Conservation (phyloP, 129 eudicot genomes). For the Smallanthus sonchifolius region DNA sequence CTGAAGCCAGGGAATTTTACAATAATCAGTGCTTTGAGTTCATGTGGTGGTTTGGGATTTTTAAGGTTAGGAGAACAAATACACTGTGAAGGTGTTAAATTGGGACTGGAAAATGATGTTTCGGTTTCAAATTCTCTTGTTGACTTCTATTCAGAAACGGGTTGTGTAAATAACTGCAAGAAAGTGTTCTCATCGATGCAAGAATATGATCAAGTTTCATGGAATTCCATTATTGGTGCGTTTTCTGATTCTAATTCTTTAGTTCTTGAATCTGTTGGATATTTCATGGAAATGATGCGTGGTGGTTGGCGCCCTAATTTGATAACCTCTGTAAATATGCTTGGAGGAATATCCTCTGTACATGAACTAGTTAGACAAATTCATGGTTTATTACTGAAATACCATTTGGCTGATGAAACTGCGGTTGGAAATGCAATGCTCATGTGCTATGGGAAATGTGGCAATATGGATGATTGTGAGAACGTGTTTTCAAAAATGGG, state of each 20-base stretch:
- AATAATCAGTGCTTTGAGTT: constrained; percentile 74
- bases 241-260: constrained; percentile 43
- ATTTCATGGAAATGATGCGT: constrained; percentile 65
- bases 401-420: constrained; percentile 30
- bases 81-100: constrained; percentile 64
- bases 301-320: constrained; percentile 53
- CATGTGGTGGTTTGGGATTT: constrained; percentile 73
- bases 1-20: constrained; percentile 55
- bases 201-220: constrained; percentile 71
- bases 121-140: constrained; percentile 87
- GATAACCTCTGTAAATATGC: constrained; percentile 68
- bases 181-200: constrained; percentile 64
- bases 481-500: constrained; percentile 60
- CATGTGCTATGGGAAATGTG: constrained; percentile 75
- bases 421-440: constrained; percentile 63
- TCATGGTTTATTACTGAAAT: constrained; percentile 59
- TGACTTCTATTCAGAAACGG: constrained; percentile 60
- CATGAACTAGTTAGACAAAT: constrained; percentile 51
- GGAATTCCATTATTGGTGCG: constrained; percentile 85
- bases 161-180: constrained; percentile 47
- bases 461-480: constrained; percentile 63
- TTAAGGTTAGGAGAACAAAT: constrained; percentile 60
- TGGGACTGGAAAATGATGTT: constrained; percentile 77
- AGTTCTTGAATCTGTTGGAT: constrained; percentile 41
- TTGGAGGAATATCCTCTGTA: constrained; percentile 55